phyloP scores from a whole-genome alignment of 331 rosid genomes.

The Arachis monticola region DNA sequence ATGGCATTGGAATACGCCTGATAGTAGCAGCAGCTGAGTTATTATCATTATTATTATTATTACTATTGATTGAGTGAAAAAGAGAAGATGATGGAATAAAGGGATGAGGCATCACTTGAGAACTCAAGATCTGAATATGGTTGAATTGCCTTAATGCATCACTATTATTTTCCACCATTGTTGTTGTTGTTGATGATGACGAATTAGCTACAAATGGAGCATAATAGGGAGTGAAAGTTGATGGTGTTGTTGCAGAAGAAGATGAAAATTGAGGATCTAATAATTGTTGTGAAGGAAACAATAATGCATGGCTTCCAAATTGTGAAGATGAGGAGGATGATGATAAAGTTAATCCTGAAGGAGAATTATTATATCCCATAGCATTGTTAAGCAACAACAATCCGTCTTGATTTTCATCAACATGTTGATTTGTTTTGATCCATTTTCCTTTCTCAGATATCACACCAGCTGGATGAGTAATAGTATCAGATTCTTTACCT shows the following conservation, averaged over 20 bases:
- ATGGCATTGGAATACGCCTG: slow-evolving; percentile 51
- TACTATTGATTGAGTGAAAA: slow-evolving; percentile 38
- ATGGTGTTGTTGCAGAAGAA: slow-evolving; percentile 46
- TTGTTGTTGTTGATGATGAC: background rate
- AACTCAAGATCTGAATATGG: slow-evolving; percentile 55
- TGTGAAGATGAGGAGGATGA: slow-evolving; percentile 36
- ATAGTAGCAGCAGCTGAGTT: slow-evolving; percentile 31
- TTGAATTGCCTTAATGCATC: slow-evolving; percentile 49
- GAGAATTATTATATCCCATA: slow-evolving; percentile 46
- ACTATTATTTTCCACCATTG: slow-evolving; percentile 37
- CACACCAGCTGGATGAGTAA: background rate
- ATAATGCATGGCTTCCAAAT: slow-evolving; percentile 64
- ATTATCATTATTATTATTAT: background rate
- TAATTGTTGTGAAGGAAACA: slow-evolving; percentile 50
- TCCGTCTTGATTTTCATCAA: slow-evolving; percentile 40
- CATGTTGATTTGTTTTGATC: slow-evolving; percentile 41
- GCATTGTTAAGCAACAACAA: slow-evolving; percentile 44
- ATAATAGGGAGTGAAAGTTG: slow-evolving; percentile 50
- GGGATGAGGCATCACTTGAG: slow-evolving; percentile 51
- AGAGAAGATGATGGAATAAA: slow-evolving; percentile 46
- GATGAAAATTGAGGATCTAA: slow-evolving; percentile 38
- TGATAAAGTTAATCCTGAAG: slow-evolving; percentile 58
- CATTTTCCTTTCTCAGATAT: slow-evolving; percentile 48
- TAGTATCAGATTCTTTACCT: slow-evolving; percentile 39
- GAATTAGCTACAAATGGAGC: slow-evolving; percentile 44